These are phyloP conservation scores for Coemansia nantahalensis DNA, from an alignment of 192 early-diverging fungal genomes.

Conservation along the genomic window DNA sequence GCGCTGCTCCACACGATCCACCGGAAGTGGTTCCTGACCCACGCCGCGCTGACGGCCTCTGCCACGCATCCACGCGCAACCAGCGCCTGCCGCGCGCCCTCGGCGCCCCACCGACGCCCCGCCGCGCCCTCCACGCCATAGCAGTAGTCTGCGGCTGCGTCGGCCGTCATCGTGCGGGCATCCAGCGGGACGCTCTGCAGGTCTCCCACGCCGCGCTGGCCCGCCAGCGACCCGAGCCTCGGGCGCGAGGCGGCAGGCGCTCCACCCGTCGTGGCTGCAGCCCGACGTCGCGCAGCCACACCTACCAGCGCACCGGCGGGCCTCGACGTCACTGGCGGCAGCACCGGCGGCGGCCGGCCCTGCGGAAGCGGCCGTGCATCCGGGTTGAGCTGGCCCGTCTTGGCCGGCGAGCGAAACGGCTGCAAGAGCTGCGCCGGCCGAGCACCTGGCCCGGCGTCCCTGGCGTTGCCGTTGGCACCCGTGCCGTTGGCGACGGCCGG, in stretches of 20 bases:
- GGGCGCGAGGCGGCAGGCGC: neutral
- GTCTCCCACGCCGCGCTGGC: conserved; percentile 1
- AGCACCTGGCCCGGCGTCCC: neutral
- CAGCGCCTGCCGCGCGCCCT: conserved; percentile 25
- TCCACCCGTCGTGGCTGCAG: neutral
- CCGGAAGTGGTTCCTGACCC: conserved; percentile 45
- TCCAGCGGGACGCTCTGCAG: conserved; percentile 11
- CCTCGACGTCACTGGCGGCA: conserved; percentile 20
- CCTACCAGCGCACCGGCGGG: neutral
- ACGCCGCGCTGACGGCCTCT: conserved; percentile 5
- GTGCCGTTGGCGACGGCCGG: neutral
- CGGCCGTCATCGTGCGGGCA: conserved; percentile 20
- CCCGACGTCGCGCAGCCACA: neutral
- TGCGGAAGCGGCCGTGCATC: neutral
- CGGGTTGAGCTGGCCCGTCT: neutral
- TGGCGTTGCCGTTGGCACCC: neutral
- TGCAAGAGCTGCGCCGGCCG: conserved; percentile 8
- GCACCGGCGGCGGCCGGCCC: conserved; percentile 10
- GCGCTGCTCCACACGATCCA: conserved; percentile 40
- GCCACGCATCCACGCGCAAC: conserved; percentile 21
- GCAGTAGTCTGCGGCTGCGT: conserved; percentile 5
- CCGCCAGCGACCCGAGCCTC: conserved; percentile 3
- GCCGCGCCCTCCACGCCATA: conserved; percentile 1
- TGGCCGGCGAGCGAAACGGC: conserved; percentile 23
- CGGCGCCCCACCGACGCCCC: conserved; percentile 42